Evolutionary conservation across 2,329 filamentous ascomycete species (phyloP).

Genomic region (Colletotrichum destructivum): DNA sequence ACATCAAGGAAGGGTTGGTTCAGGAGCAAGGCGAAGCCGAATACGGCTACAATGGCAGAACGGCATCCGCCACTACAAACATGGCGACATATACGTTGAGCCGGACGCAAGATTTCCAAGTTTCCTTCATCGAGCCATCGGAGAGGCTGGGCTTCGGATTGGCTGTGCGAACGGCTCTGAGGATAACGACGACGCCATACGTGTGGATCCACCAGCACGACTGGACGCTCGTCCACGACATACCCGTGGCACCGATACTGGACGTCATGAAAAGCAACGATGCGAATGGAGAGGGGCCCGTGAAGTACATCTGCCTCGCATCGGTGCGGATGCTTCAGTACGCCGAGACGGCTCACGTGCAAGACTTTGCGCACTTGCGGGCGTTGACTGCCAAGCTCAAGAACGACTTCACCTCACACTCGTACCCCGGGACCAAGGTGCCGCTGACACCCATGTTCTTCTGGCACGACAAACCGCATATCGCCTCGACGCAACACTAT

Average conservation of each 20-base stretch:
- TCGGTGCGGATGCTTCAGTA: constrained; percentile 68
- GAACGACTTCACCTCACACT: constrained; percentile 52
- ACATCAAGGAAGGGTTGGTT: constrained; percentile 3
- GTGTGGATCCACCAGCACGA: constrained; percentile 73
- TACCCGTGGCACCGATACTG: constrained; percentile 62
- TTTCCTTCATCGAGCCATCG: constrained; percentile 65
- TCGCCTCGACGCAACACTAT: constrained; percentile 66
- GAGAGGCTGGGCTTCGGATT: constrained; percentile 67
- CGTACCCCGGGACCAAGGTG: constrained; percentile 47
- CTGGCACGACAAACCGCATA: constrained; percentile 72
- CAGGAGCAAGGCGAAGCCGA: constrained; percentile 57
- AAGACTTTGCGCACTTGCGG: constrained; percentile 58
- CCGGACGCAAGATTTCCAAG: constrained; percentile 52
- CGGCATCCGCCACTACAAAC: not conserved
- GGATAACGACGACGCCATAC: constrained; percentile 63
- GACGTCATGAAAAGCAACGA: constrained; percentile 60
- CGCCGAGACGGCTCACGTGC: constrained; percentile 62
- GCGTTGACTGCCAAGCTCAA: constrained; percentile 59
- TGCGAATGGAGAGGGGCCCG: constrained; percentile 51
- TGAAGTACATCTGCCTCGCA: constrained; percentile 69
- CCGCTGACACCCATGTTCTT: constrained; percentile 71
- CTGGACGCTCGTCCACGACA: constrained; percentile 63
- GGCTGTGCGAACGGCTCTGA: constrained; percentile 66
- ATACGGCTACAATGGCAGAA: constrained; percentile 57
- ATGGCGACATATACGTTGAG: constrained; percentile 49